Evolutionary conservation across 805 yeast genomes (phyloP).

Genomic region (Hanseniaspora vineae): DNA sequence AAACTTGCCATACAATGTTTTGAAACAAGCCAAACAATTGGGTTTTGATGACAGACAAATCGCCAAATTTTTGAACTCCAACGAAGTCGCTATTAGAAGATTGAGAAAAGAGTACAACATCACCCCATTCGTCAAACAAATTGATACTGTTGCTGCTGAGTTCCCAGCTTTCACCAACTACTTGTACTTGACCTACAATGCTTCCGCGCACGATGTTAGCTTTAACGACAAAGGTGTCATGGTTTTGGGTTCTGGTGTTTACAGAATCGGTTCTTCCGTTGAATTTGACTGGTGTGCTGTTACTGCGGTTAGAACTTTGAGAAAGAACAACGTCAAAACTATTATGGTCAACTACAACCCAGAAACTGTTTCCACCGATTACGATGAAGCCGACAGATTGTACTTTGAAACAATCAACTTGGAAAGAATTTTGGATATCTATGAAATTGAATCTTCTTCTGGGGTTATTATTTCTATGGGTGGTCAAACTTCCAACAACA

Average conservation of each 20-base stretch:
- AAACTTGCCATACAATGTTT: constrained; percentile 45
- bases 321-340: constrained; percentile 78
- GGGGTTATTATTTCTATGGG: constrained; percentile 96
- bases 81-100: constrained; percentile 72
- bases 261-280: constrained; percentile 95
- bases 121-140: constrained; percentile 88
- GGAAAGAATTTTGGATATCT: constrained; percentile 95
- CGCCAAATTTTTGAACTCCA: constrained; percentile 46
- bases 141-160: constrained; percentile 96
- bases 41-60: constrained; percentile 96
- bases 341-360: constrained; percentile 97
- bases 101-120: constrained; percentile 71
- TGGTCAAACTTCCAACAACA: constrained; percentile 96
- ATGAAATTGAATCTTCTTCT: constrained; percentile 77
- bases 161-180: constrained; percentile 97
- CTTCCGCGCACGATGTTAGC: constrained; percentile 67
- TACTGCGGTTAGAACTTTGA: constrained; percentile 84
- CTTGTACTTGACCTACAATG: constrained; percentile 91
- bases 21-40: constrained; percentile 79
- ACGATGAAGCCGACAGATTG: constrained; percentile 94
- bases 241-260: constrained; percentile 98
- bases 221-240: constrained; percentile 85
- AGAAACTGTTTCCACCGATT: constrained; percentile 96
- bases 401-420: constrained; percentile 91
- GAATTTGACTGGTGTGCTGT: constrained; percentile 99